Evolutionary conservation across 148 eudicot genomes (phyloP), one percentile per base, ranked within the genome.

Genomic region (Vaccinium macrocarpon): DNA sequence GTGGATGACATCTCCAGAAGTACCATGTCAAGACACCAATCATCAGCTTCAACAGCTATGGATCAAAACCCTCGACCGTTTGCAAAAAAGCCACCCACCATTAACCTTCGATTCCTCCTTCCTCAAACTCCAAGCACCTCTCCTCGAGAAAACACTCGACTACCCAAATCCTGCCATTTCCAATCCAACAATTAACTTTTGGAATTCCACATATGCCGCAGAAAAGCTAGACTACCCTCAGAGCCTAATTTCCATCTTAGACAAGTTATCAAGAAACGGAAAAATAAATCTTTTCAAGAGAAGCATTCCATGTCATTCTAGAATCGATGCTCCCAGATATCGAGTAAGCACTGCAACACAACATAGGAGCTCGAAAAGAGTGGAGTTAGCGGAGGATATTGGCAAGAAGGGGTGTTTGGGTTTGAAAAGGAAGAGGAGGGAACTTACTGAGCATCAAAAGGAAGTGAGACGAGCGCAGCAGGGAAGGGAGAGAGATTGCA

Each of bases 391-490:
- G 81, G 88, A 85, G 72, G 88, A 86, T 56, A 50, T 42, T 42
- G 57, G 38, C 51, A 82, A 68, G 62, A 82, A 68, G 56, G 23
- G 87, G 81, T 56, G 38, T 62, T 38, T 74, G 19, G 82, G 64
- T 59, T 77, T 75, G 32, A 96, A 94, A 86, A 86, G 96, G 80
- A 93, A 86, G 86, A 85, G 88, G 73, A 19, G 61, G 32, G 98
- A 96, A 59, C 86, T 92, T 27, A 96, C 98, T 10, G 97, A 96
- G 83, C 98, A 91, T 89, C 98, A 96, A 85, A 92, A 88, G 88
- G 98, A 94, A 90, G 98, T 94, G 88, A 90, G 98, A 84, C 90
- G 93, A 78, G 98, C 98, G 21, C 98, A 94, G 59, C 98, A 94
- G 87, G 98, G 98, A 52, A 89, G 90, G 72, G 83, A 79, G 59